Base-by-base conservation (phyloP, 2,329 filamentous ascomycete genomes). In the Parascedosporium putredinis region DNA sequence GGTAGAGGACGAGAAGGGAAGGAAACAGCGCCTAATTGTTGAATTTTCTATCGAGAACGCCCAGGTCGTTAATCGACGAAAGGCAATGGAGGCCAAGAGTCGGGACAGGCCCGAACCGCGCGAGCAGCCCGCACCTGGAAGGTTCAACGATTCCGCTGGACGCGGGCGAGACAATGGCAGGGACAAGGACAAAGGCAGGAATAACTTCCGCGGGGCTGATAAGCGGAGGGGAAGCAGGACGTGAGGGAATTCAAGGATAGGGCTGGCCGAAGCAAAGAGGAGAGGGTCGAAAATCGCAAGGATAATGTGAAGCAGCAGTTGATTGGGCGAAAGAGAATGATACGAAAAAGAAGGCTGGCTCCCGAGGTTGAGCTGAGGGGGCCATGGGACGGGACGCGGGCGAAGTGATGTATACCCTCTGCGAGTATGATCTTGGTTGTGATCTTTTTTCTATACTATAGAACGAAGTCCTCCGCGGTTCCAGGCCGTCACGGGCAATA, bases 31-130 rank as follows among this genome's bases (percentile, higher is more conserved):
- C 10, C 69, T 98, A 47, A 88, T 98, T 61, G 91, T 91, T 33
- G 94, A 98, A 65, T 98, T 98, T 63, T 89, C 93, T 18, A 95
- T 98, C 63, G 93, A 98, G 68, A 98, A 98, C 59, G 90, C 88
- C 1, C 90, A 96, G 60, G 93, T 98, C 1, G 84, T 98, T n/a
- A 78, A 83, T 56, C 77, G 93, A 55, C 78, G 94, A 50, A 78
- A 74, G 53, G 48, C 20, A 45, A 10, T 16, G n/a, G 24, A 33
- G 45, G 22, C 14, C 33, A 51, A 45, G 53, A 23, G 29, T 12
- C 48, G 48, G 4, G 48, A 45, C 5, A 31, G 27, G 29, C n/a
- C 31, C 1, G 38, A 40, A 12, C 22, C 4, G 4, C n/a, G n/a
- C 38, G 36, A 25, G 23, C 8, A 45, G n/a, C n/a, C 14, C 22